Conservation (phyloP, 768 basidiomycete genomes). For the Tubosaeta brunneosetosa region DNA sequence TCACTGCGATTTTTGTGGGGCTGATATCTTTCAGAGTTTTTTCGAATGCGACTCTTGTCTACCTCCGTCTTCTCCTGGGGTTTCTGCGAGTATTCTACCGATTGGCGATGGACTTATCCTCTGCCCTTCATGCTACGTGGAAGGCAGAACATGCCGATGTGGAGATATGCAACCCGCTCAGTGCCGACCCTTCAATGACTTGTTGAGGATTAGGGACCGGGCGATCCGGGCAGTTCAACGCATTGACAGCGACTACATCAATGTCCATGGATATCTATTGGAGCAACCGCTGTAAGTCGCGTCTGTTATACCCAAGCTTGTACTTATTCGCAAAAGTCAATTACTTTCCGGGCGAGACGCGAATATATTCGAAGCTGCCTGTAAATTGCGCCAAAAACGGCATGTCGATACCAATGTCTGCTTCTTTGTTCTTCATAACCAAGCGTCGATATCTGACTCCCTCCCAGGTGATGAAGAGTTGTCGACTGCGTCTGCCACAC, state of each 20-base stretch:
- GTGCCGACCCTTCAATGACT: conserved; percentile 43
- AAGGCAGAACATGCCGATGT: conserved; percentile 73
- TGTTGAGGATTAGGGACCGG: conserved; percentile 42
- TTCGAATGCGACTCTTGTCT: conserved; percentile 62
- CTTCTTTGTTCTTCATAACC: not conserved
- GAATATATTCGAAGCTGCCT: conserved; percentile 34
- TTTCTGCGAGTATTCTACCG: conserved; percentile 11
- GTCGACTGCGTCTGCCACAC: conserved; percentile 20
- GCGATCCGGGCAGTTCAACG: conserved; percentile 30
- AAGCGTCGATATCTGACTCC: not conserved
- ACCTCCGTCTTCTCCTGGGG: conserved; percentile 11
- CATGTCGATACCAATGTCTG: conserved; percentile 14
- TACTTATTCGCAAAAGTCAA: conserved; percentile 18
- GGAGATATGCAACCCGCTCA: conserved; percentile 57
- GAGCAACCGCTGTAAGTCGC: conserved; percentile 22
- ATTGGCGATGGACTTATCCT: conserved; percentile 46
- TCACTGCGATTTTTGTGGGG: conserved; percentile 75
- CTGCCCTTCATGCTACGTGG: conserved; percentile 70
- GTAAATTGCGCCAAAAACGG: conserved; percentile 20
- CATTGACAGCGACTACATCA: conserved; percentile 8
- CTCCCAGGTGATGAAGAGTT: conserved; percentile 16
- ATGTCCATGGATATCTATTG: conserved; percentile 10
- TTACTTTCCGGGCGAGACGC: conserved; percentile 18
- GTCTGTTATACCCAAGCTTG: not conserved
- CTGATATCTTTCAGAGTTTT: conserved; percentile 78